Conservation (phyloP, 805 yeast species). For the Clavispora santaluciae region DNA sequence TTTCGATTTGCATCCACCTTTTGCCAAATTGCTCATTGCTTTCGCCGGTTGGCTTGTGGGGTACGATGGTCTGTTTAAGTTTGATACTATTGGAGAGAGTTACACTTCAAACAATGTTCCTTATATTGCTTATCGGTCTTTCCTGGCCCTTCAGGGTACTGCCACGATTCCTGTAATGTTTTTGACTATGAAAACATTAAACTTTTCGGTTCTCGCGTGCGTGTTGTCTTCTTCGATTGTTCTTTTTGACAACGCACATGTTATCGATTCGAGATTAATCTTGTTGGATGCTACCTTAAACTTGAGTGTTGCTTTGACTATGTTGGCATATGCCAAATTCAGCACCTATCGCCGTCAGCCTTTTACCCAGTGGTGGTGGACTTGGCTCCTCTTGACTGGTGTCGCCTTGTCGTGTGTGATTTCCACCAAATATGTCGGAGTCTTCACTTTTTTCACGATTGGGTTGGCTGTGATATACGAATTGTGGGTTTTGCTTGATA, state of each 20-base stretch:
- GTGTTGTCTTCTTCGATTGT: slow-evolving; percentile 71
- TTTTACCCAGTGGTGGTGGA: slow-evolving; percentile 74
- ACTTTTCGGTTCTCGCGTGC: slow-evolving; percentile 75
- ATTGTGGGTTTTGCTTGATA: slow-evolving; percentile 82
- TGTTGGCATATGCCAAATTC: slow-evolving; percentile 76
- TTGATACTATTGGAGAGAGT: slow-evolving; percentile 81
- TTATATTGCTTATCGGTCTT: slow-evolving; percentile 73
- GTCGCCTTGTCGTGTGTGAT: slow-evolving; percentile 84
- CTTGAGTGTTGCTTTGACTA: slow-evolving; percentile 74
- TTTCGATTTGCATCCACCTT: slow-evolving; percentile 97
- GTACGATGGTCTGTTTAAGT: slow-evolving; percentile 87
- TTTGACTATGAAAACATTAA: slow-evolving; percentile 78
- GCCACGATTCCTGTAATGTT: slow-evolving; percentile 80
- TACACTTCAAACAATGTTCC: slow-evolving; percentile 80
- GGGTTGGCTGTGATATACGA: slow-evolving; percentile 85
- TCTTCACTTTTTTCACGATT: slow-evolving; percentile 80
- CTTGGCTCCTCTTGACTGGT: slow-evolving; percentile 84
- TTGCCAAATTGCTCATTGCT: slow-evolving; percentile 90
- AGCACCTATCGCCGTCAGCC: slow-evolving; percentile 61
- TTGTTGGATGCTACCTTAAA: slow-evolving; percentile 87
- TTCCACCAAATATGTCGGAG: slow-evolving; percentile 94
- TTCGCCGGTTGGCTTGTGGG: slow-evolving; percentile 85
- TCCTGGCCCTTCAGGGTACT: slow-evolving; percentile 78
- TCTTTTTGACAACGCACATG: slow-evolving; percentile 85
- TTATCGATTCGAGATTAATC: slow-evolving; percentile 85